A percentile compares a stretch with the other conserved stretches of the same genome.
Conservation (phyloP, 1,284 basidiomycete species). For the Malassezia globosa region DNA sequence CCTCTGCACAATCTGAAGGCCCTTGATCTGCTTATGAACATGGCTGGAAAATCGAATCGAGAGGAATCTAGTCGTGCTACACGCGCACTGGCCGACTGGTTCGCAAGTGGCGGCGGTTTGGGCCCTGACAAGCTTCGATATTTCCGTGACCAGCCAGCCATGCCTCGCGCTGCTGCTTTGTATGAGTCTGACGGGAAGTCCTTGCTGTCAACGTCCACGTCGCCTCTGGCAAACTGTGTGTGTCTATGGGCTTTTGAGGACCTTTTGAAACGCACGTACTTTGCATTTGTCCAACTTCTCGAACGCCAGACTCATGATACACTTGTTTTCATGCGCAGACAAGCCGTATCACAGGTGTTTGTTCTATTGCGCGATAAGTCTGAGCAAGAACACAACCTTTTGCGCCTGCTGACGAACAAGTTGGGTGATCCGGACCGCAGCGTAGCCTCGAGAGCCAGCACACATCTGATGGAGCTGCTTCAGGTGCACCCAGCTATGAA, state of each 20-base stretch:
- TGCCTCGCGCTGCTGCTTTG: constrained; percentile 55
- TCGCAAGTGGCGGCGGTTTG: constrained; percentile 61
- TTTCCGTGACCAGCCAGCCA: constrained; percentile 73
- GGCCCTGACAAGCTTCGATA: constrained; percentile 60
- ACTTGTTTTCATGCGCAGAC: constrained; percentile 73
- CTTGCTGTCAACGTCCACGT: no score
- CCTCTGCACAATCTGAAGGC: constrained; percentile 66
- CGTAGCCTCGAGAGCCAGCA: constrained; percentile 77
- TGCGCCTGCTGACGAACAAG: constrained; percentile 86
- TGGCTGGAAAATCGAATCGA: constrained; percentile 78
- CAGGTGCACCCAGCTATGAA: constrained; percentile 93
- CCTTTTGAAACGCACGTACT: constrained; percentile 94
- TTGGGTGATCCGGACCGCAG: constrained; percentile 66
- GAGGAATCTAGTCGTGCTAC: constrained; percentile 83
- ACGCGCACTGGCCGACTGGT: constrained; percentile 89
- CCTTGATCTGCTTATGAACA: constrained; percentile 56
- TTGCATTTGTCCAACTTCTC: constrained; percentile 75
- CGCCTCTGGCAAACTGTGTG: constrained; percentile 53
- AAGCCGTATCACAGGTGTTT: constrained; percentile 59
- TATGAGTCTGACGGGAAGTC: constrained; percentile 15
- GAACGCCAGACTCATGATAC: constrained; percentile 81
- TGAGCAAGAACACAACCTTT: constrained; percentile 92
- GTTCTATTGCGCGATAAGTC: constrained; percentile 76
- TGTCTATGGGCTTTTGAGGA: constrained; percentile 87
- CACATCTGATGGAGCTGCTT: constrained; percentile 76